phyloP scores from a whole-genome alignment of 23 red algal species.

The Rhodosorus marinus region DNA sequence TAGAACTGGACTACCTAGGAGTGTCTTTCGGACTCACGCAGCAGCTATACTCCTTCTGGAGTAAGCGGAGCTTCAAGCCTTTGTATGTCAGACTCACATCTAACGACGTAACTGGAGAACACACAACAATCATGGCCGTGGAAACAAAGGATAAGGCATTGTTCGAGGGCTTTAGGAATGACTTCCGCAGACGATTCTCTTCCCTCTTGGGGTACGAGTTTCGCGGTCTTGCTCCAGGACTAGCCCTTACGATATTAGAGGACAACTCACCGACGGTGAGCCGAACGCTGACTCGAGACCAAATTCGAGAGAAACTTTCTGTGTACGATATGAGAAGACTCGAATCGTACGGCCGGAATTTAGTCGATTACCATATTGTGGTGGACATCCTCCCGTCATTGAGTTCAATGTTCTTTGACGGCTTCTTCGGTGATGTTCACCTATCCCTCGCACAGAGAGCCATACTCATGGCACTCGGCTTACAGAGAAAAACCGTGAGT shows the following conservation, averaged over 20 bases:
- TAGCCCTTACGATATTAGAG: slow-evolving; percentile 31
- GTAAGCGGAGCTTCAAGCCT: slow-evolving; percentile 34
- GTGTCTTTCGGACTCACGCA: slow-evolving; percentile 94
- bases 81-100: slow-evolving; percentile 68
- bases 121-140: slow-evolving; percentile 79
- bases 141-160: neutral
- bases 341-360: slow-evolving; percentile 47
- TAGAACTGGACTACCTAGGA: slow-evolving; percentile 68
- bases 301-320: slow-evolving; percentile 25
- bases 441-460: slow-evolving; percentile 75
- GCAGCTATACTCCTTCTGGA: slow-evolving; percentile 74
- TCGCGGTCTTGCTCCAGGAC: slow-evolving; percentile 14
- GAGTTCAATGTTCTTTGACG: slow-evolving; percentile 30
- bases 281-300: slow-evolving; percentile 2
- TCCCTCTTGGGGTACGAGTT: slow-evolving; percentile 51
- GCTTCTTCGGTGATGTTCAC: slow-evolving; percentile 14
- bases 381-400: slow-evolving; percentile 68
- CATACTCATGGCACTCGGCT: slow-evolving; percentile 58
- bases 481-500: slow-evolving; percentile 55
- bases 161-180: slow-evolving; percentile 16
- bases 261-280: neutral
- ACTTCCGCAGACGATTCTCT: slow-evolving; percentile 65
- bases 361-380: slow-evolving; percentile 82
- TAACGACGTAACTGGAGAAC: slow-evolving; percentile 87
- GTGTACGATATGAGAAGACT: slow-evolving; percentile 56